Evolutionary conservation across 1,139 yeast species (phyloP), one percentile per base, ranked within the genome.

Genomic region (Candida albicans): DNA sequence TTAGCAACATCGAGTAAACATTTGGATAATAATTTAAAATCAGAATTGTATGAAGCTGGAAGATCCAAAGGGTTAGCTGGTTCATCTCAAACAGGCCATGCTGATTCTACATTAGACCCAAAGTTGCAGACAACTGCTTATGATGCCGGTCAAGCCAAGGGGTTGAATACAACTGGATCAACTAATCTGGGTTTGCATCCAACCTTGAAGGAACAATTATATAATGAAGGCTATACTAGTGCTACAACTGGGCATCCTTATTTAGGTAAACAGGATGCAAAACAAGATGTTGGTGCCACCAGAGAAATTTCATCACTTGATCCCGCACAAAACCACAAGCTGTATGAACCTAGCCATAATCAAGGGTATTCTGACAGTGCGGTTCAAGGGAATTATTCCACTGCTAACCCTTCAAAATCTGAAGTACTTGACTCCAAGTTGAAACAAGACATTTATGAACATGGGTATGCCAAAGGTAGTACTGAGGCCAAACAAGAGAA

Each of bases 391-490:
- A 29, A 40, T 15, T 29, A 13, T 25, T 12, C 13, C 34, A 24
- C 24, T 8, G 7, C 10, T 32, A 32, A 15, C 10, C n/a, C 34
- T 14, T 4, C 34, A 8, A 15, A 4, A 14, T 8, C 36, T 10
- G 29, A 11, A 14, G 4, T 30, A 10, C 34, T 42, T 29, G 45
- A 36, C 12, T n/a, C 30, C 10, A 47, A 40, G 29, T 41, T 45
- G 15, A 41, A 45, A 28, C 49, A 45, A 35, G 47, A 48, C 24
- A 35, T 48, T 42, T 48, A 45, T 39, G 46, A 48, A 28, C 51
- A 48, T 18, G 51, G 51, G 11, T 44, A 48, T 43, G 47, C 51
- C 8, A 43, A 39, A 33, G 48, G 49, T 11, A 42, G 45, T n/a
- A 38, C 42, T 26, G 49, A 46, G 32, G 40, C 41, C 30, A 46